Evolutionary conservation across 2,329 filamentous ascomycete species (phyloP).

Genomic region (Cladobotryum protrusum): DNA sequence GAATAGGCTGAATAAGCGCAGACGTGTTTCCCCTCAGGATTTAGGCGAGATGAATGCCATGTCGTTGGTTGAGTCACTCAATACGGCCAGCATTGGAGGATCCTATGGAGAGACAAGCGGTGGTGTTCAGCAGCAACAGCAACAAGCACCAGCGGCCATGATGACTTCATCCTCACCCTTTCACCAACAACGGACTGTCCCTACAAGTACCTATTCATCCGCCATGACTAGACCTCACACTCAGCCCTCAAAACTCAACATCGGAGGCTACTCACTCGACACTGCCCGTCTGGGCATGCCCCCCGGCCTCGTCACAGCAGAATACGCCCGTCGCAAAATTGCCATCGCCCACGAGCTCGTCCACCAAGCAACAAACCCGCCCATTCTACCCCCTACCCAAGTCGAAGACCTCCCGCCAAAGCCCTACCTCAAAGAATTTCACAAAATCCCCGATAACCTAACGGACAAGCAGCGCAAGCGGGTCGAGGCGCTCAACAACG

Average conservation of each 20-base stretch:
- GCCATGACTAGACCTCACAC: too few relatives aligned
- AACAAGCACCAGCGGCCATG: not conserved
- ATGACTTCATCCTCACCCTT: too few relatives aligned
- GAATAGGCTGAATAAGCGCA: constrained; percentile 3
- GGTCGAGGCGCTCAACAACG: constrained; percentile 19
- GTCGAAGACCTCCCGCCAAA: constrained; percentile 24
- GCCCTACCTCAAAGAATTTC: constrained; percentile 14
- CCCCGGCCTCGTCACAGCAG: constrained; percentile 3
- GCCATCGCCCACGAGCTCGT: constrained; percentile 19
- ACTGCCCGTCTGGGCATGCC: constrained; percentile 20
- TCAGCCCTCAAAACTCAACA: not conserved
- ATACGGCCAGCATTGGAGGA: too few relatives aligned
- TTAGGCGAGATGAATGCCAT: not conserved
- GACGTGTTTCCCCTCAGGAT: not conserved
- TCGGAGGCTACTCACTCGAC: constrained; percentile 16
- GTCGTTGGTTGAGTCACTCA: not conserved
- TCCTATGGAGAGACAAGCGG: too few relatives aligned
- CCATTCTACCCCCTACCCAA: constrained; percentile 22
- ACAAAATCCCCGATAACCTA: constrained; percentile 15
- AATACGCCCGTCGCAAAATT: constrained; percentile 15
- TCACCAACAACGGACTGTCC: too few relatives aligned
- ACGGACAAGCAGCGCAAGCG: constrained; percentile 9
- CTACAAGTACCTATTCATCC: too few relatives aligned
- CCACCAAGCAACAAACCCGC: constrained; percentile 18
- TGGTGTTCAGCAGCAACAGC: not conserved